These are phyloP conservation scores for Samsoniella hepiali DNA, from an alignment of 2,329 filamentous ascomycete genomes.

Conservation along the genomic window DNA sequence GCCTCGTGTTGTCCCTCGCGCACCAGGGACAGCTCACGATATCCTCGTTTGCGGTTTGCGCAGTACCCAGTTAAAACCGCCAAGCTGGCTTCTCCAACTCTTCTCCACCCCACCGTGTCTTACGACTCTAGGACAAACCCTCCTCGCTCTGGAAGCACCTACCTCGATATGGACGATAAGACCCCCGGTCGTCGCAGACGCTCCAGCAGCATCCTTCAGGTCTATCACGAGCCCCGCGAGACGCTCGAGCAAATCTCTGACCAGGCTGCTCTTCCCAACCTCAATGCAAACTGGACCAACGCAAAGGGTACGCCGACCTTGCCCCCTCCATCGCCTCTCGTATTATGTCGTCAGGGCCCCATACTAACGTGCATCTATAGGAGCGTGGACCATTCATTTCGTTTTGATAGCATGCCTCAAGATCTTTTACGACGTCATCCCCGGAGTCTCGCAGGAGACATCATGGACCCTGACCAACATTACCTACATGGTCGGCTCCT, in stretches of 20 bases:
- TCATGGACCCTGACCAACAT: conserved; percentile 99
- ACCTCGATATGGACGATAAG: conserved; percentile 58
- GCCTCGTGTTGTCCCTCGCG: not conserved
- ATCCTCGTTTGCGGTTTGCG: conserved; percentile 1
- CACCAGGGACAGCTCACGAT: not conserved
- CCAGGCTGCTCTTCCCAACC: conserved; percentile 87
- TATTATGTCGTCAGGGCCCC: not conserved
- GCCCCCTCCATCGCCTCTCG: conserved; percentile 4
- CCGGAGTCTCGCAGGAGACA: conserved; percentile 93
- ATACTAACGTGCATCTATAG: conserved; percentile 44
- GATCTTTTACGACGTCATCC: conserved; percentile 95
- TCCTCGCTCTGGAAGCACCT: conserved; percentile 57
- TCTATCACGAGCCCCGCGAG: conserved; percentile 96
- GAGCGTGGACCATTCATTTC: conserved; percentile 96
- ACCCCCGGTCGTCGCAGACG: conserved; percentile 78
- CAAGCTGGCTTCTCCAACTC: conserved; percentile 90
- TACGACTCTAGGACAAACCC: conserved; percentile 79
- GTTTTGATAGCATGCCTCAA: conserved; percentile 89
- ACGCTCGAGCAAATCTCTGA: conserved; percentile 97
- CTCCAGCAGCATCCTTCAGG: conserved; percentile 87
- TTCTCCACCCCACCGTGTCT: conserved; percentile 85
- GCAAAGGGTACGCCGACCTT: conserved; percentile 74
- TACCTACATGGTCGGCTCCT: conserved; percentile 97
- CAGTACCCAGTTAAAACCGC: conserved; percentile 62
- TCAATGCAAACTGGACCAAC: conserved; percentile 99